Evolutionary conservation across 768 basidiomycete genomes (phyloP).

Genomic region (Boletus tomentosulus): DNA sequence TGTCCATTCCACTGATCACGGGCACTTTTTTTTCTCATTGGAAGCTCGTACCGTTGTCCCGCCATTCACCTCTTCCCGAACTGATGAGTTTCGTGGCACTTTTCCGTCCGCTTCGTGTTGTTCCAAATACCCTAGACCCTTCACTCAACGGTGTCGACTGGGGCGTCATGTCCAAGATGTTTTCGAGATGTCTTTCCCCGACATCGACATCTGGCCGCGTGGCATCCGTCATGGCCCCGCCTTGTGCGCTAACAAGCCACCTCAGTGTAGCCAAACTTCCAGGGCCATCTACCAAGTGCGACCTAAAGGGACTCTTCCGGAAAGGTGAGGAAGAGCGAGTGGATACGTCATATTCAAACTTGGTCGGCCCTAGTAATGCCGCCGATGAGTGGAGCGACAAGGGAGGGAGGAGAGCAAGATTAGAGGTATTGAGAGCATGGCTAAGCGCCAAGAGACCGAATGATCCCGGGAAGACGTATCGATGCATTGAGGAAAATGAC

Average conservation of each 20-base stretch:
- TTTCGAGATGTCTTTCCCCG: conserved; percentile 49
- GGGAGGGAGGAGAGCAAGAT: conserved; percentile 40
- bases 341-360: conserved; percentile 59
- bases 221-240: conserved; percentile 19
- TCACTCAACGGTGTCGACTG: conserved; percentile 61
- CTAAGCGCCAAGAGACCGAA: conserved; percentile 35
- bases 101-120: conserved; percentile 71
- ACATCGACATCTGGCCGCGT: conserved; percentile 5
- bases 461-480: conserved; percentile 33
- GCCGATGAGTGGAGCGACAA: conserved; percentile 56
- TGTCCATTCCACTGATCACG: neutral
- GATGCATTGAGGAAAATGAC: conserved; percentile 15
- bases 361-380: conserved; percentile 53
- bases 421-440: conserved; percentile 43
- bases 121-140: conserved; percentile 74
- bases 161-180: conserved; percentile 65
- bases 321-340: conserved; percentile 25
- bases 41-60: conserved; percentile 77
- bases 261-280: conserved; percentile 12
- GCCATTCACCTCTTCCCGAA: conserved; percentile 88
- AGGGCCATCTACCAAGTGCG: conserved; percentile 17
- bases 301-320: neutral
- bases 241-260: conserved; percentile 18
- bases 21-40: neutral
- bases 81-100: conserved; percentile 75